Evolutionary conservation across 1,284 basidiomycete species (phyloP).

Genomic region (Malassezia cuniculi): DNA sequence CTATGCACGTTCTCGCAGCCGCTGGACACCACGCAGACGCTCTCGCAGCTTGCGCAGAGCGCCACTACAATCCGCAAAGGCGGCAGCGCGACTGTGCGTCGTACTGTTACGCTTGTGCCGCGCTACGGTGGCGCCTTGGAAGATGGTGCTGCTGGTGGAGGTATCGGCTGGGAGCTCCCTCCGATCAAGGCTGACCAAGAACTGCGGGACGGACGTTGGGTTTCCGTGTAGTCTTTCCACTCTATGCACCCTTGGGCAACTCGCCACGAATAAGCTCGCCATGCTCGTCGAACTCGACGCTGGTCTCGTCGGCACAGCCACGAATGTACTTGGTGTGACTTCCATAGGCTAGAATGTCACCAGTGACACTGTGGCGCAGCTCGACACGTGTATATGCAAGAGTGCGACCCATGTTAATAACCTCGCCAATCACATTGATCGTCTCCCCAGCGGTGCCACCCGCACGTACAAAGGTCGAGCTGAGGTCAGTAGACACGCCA

Average conservation of each 20-base stretch:
- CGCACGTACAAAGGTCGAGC: conserved; percentile 65
- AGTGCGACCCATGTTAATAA: conserved; percentile 29
- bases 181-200: conserved; percentile 31
- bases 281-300: conserved; percentile 65
- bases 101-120: conserved; percentile 31
- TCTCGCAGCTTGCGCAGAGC: conserved; percentile 2
- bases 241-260: conserved; percentile 15
- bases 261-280: conserved; percentile 62
- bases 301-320: conserved; percentile 58
- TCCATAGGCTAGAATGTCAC: conserved; percentile 18
- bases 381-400: conserved; percentile 39
- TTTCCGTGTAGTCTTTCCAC: conserved; percentile 9
- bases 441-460: conserved; percentile 48
- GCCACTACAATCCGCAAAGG: conserved; percentile 17
- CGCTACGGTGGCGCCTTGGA: conserved; percentile 35
- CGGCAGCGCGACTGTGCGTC: conserved; percentile 2
- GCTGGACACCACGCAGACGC: conserved; percentile 10
- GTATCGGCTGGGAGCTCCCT: conserved; percentile 38
- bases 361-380: conserved; percentile 27
- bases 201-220: conserved; percentile 33
- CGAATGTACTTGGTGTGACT: conserved; percentile 75
- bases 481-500: conserved; percentile 72
- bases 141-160: conserved; percentile 20
- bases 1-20: conserved; percentile 83
- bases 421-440: conserved; percentile 18